Percentiles rank a stretch among this genome's conserved stretches.
These are phyloP conservation scores for Fusarium cicatricum DNA, from an alignment of 2,329 filamentous ascomycete genomes.

Conservation along the genomic window DNA sequence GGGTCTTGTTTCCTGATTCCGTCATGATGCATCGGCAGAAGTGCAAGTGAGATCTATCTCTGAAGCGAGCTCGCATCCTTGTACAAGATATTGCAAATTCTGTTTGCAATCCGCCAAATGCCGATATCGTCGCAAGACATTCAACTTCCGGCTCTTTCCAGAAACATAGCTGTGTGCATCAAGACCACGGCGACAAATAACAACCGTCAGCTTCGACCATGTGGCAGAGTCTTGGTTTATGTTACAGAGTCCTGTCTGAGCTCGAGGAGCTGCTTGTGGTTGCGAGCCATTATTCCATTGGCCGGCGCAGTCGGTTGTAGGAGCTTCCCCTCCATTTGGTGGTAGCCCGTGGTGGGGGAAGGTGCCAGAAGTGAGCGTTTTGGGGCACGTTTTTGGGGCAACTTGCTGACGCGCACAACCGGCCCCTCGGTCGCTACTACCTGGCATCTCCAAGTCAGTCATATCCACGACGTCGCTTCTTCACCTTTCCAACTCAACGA, in stretches of 20 bases:
- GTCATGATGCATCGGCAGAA: neutral
- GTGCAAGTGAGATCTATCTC: no score
- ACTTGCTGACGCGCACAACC: slow-evolving; percentile 41
- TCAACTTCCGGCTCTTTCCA: neutral
- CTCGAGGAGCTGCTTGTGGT: slow-evolving; percentile 36
- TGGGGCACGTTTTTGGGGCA: slow-evolving; percentile 30
- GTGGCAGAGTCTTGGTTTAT: slow-evolving; percentile 24
- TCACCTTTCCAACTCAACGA: slow-evolving; percentile 11
- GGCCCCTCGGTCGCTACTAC: slow-evolving; percentile 23
- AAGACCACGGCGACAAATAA: slow-evolving; percentile 31
- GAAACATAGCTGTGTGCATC: neutral
- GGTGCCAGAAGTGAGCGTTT: slow-evolving; percentile 6
- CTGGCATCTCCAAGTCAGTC: slow-evolving; percentile 24
- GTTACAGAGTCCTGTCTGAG: slow-evolving; percentile 27
- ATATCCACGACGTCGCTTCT: slow-evolving; percentile 17
- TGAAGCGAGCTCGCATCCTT: no score
- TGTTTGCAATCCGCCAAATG: no score
- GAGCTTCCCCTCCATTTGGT: slow-evolving; percentile 7
- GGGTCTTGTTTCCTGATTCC: neutral
- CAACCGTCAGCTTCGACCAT: slow-evolving; percentile 27
- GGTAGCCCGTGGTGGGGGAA: slow-evolving; percentile 21
- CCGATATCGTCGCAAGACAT: neutral
- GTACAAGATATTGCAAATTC: no score
- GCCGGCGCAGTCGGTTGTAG: neutral
- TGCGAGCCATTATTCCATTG: slow-evolving; percentile 36